Conservation (phyloP, 805 yeast genomes). For the Ogataea trehaloabstinens region DNA sequence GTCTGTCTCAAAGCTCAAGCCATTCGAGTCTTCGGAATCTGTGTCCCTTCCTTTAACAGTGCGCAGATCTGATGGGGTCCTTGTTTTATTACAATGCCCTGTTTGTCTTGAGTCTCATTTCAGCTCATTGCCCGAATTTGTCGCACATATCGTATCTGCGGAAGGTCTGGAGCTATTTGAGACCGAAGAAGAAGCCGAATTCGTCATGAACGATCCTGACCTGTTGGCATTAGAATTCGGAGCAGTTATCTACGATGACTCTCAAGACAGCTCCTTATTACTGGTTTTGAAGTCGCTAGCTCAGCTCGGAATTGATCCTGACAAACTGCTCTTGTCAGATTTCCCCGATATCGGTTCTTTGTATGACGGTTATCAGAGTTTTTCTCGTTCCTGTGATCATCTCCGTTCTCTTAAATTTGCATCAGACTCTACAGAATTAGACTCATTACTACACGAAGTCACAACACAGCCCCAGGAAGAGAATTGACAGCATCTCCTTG, state of each 20-base stretch:
- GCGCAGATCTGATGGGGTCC: constrained; percentile 13
- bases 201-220: constrained; percentile 2
- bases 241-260: background rate
- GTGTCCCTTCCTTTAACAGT: background rate
- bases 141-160: constrained; percentile 8
- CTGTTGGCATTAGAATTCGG: constrained; percentile 13
- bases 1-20: no score
- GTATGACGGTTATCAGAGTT: background rate
- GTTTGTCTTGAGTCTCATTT: constrained; percentile 6
- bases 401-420: constrained; percentile 1
- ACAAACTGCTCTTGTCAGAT: constrained; percentile 2
- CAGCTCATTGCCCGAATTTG: constrained; percentile 2
- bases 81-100: constrained; percentile 16
- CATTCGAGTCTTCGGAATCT: no score
- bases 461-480: background rate
- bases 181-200: constrained; percentile 5
- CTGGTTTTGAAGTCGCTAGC: constrained; percentile 5
- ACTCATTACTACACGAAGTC: constrained; percentile 1
- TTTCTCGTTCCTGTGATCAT: background rate
- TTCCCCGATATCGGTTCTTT: constrained; percentile 1
- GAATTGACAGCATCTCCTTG: no score
- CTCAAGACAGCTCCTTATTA: constrained; percentile 1
- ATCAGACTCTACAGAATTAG: background rate
- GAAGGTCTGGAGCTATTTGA: constrained; percentile 14
- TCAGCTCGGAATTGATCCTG: constrained; percentile 6